Evolutionary conservation across 2,329 filamentous ascomycete genomes (phyloP).

Genomic region (Coniella lustricola): DNA sequence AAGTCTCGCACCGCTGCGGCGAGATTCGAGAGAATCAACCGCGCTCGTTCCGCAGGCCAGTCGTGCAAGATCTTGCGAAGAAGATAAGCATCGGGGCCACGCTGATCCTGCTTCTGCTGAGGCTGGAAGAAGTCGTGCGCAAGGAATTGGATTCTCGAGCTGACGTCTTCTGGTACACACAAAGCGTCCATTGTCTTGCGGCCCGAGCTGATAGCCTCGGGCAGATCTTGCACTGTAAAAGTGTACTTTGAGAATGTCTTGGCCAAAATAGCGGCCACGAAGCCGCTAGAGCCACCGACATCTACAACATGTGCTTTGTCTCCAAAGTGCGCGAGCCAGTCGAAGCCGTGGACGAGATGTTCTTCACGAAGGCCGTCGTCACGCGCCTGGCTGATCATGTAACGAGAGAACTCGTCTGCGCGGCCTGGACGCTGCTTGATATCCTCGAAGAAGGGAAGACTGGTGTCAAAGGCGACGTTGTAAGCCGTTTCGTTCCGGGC

Average conservation of each 20-base stretch:
- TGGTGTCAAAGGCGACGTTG: conserved; percentile 17
- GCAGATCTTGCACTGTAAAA: conserved; percentile 18
- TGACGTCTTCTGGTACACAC: conserved; percentile 7
- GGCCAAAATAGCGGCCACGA: conserved; percentile 23
- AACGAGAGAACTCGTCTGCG: conserved; percentile 21
- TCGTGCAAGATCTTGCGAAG: conserved; percentile 3
- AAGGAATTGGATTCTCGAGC: not conserved
- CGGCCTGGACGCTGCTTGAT: conserved; percentile 18
- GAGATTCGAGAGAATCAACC: not conserved
- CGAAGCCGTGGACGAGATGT: conserved; percentile 28
- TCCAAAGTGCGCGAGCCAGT: conserved; percentile 25
- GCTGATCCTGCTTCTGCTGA: not conserved
- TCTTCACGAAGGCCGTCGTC: conserved; percentile 24
- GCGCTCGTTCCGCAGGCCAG: conserved; percentile 1
- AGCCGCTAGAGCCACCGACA: conserved; percentile 27
- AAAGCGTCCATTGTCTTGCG: not conserved
- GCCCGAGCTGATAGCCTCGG: not conserved
- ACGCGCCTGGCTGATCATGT: conserved; percentile 23
- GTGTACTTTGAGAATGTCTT: conserved; percentile 20
- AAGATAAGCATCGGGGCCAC: not conserved
- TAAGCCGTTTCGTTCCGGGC: conserved; percentile 16
- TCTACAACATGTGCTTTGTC: conserved; percentile 26
- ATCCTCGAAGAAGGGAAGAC: conserved; percentile 22
- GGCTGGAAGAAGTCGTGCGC: conserved; percentile 6
- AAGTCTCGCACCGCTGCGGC: not conserved